Evolutionary conservation across 1,284 basidiomycete genomes (phyloP).

Genomic region (Athelia psychrophila): DNA sequence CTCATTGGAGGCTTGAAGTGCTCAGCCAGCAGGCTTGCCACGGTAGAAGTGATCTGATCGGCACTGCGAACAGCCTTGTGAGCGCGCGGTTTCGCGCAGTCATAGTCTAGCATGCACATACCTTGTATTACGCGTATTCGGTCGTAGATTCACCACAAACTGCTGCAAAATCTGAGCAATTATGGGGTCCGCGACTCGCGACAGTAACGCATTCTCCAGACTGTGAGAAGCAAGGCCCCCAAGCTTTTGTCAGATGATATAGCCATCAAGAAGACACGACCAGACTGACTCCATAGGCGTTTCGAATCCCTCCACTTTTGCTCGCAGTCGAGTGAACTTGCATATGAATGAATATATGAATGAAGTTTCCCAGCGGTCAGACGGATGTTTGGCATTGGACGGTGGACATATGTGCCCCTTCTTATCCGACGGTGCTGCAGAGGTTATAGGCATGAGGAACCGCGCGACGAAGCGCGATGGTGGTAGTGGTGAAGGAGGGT

Average conservation of each 20-base stretch:
- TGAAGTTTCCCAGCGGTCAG: slow-evolving; percentile 80
- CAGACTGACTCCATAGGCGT: slow-evolving; percentile 73
- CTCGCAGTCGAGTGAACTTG: slow-evolving; percentile 71
- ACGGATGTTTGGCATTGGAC: slow-evolving; percentile 67
- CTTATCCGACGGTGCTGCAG: slow-evolving; percentile 38
- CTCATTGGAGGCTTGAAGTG: slow-evolving; percentile 69
- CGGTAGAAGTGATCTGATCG: slow-evolving; percentile 73
- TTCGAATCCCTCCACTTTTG: slow-evolving; percentile 73
- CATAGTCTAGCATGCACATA: slow-evolving; percentile 39
- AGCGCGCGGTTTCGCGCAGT: slow-evolving; percentile 26
- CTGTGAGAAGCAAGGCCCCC: slow-evolving; percentile 35
- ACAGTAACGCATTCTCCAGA: slow-evolving; percentile 73
- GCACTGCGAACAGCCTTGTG: slow-evolving; percentile 45
- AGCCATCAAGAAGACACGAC: slow-evolving; percentile 9
- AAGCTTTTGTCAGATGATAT: slow-evolving; percentile 10
- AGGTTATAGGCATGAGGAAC: slow-evolving; percentile 37
- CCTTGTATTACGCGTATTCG: slow-evolving; percentile 83
- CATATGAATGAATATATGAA: slow-evolving; percentile 81
- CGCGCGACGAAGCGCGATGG: slow-evolving; percentile 29
- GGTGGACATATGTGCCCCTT: slow-evolving; percentile 74
- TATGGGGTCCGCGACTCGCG: slow-evolving; percentile 64
- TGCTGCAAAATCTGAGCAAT: slow-evolving; percentile 66
- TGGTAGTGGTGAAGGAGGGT: slow-evolving; percentile 23
- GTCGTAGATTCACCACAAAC: slow-evolving; percentile 76
- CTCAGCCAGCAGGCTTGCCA: slow-evolving; percentile 63